Conservation (phyloP, 2,329 filamentous ascomycete species). For the Cladophialophora bantiana region DNA sequence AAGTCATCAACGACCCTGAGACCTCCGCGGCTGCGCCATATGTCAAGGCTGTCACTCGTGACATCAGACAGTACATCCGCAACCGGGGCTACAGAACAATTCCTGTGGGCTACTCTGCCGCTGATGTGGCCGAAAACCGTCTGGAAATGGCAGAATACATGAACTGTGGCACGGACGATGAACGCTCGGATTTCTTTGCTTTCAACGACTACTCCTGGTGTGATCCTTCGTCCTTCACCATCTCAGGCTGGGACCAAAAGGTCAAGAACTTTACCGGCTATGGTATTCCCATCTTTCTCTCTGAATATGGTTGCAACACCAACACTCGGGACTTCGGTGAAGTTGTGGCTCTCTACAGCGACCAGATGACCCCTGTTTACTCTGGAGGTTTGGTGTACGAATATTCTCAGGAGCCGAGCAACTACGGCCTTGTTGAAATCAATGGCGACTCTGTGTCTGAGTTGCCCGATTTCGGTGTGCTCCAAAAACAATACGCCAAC, state of each 20-base stretch:
- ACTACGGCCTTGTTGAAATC: constrained; percentile 80
- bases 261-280: constrained; percentile 87
- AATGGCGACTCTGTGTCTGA: constrained; percentile 62
- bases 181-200: constrained; percentile 86
- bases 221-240: constrained; percentile 70
- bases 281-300: constrained; percentile 89
- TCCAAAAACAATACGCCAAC: constrained; percentile 59
- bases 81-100: constrained; percentile 68
- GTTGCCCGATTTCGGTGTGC: constrained; percentile 67
- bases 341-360: constrained; percentile 77
- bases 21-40: constrained; percentile 73
- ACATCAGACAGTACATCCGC: constrained; percentile 75
- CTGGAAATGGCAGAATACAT: constrained; percentile 88
- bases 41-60: constrained; percentile 79
- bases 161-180: constrained; percentile 87
- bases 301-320: constrained; percentile 89
- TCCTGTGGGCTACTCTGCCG: constrained; percentile 77
- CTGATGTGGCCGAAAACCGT: constrained; percentile 84
- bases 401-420: constrained; percentile 80
- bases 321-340: constrained; percentile 84
- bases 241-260: constrained; percentile 85
- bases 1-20: constrained; percentile 74
- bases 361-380: constrained; percentile 86
- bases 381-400: constrained; percentile 97
- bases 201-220: constrained; percentile 94